Evolutionary conservation across 1,139 yeast species (phyloP).

Genomic region (Saccharomycopsis hybrid): DNA sequence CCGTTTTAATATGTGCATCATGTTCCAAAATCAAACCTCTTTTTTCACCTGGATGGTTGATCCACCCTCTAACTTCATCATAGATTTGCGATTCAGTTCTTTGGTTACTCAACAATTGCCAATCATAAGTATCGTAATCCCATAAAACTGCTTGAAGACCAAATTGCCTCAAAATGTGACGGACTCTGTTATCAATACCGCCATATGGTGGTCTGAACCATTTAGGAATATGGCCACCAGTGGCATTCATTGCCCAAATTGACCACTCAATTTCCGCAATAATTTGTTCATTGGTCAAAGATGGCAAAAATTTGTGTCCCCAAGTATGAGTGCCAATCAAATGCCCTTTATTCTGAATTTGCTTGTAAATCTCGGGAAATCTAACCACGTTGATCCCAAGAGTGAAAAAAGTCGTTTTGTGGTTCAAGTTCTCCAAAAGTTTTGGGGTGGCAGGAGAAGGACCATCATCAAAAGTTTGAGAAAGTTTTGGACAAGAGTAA

Average conservation of each 20-base stretch:
- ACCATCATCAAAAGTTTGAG: slow-evolving; percentile 95
- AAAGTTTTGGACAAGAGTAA: slow-evolving; percentile 61
- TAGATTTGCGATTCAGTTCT: slow-evolving; percentile 47
- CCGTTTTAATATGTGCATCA: slow-evolving; percentile 65
- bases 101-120: slow-evolving; percentile 55
- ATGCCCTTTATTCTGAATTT: slow-evolving; percentile 58
- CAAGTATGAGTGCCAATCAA: slow-evolving; percentile 86
- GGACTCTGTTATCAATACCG: slow-evolving; percentile 79
- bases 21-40: slow-evolving; percentile 79
- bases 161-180: slow-evolving; percentile 74
- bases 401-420: slow-evolving; percentile 72
- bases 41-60: slow-evolving; percentile 29
- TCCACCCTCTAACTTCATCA: slow-evolving; percentile 50
- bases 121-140: slow-evolving; percentile 90
- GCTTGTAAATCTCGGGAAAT: slow-evolving; percentile 65
- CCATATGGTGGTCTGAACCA: slow-evolving; percentile 98
- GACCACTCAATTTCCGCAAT: slow-evolving; percentile 93
- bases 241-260: slow-evolving; percentile 97
- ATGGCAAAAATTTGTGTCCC: slow-evolving; percentile 83
- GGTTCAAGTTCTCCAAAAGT: slow-evolving; percentile 46
- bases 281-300: slow-evolving; percentile 67
- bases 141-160: slow-evolving; percentile 86
- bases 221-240: slow-evolving; percentile 80
- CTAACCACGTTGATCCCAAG: slow-evolving; percentile 75
- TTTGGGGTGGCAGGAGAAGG: slow-evolving; percentile 69